These are phyloP conservation scores for Lecanicillium sp. DNA, from an alignment of 2,329 filamentous ascomycete genomes.

Conservation along the genomic window DNA sequence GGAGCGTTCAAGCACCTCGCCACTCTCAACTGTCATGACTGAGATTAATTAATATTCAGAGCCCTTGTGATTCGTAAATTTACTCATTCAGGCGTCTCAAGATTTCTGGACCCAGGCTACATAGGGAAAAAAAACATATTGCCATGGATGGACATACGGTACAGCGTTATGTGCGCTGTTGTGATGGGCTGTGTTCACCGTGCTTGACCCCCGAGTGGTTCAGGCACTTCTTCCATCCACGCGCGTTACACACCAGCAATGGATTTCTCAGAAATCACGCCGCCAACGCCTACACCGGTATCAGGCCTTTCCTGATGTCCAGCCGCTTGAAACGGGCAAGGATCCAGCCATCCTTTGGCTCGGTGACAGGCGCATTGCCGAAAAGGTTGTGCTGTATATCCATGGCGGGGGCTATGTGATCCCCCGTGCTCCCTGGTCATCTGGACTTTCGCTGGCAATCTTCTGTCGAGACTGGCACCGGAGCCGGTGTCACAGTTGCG, in stretches of 20 bases:
- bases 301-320: conserved; percentile 14
- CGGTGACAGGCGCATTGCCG: conserved; percentile 21
- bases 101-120: too few relatives aligned
- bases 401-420: conserved; percentile 24
- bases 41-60: too few relatives aligned
- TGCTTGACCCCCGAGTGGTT: conserved; percentile 18
- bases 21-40: too few relatives aligned
- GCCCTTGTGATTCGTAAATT: too few relatives aligned
- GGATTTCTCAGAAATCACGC: conserved; percentile 18
- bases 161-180: conserved; percentile 15
- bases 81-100: too few relatives aligned
- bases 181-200: conserved; percentile 15
- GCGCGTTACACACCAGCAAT: conserved; percentile 17
- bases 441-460: conserved; percentile 22
- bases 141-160: conserved; percentile 10
- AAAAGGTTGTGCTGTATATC: conserved; percentile 23
- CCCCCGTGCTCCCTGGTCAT: conserved; percentile 19
- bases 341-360: conserved; percentile 22
- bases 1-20: too few relatives aligned
- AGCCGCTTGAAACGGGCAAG: conserved; percentile 15
- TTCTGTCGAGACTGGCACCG: conserved; percentile 17
- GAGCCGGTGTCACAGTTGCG: conserved; percentile 19
- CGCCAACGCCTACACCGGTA: conserved; percentile 1
- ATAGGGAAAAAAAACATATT: too few relatives aligned
- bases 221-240: conserved; percentile 19